A percentile compares a stretch with the other conserved stretches of the same genome.
Evolutionary conservation across 1,284 basidiomycete species (phyloP).

Genomic region (Cutaneotrichosporon curvatum): DNA sequence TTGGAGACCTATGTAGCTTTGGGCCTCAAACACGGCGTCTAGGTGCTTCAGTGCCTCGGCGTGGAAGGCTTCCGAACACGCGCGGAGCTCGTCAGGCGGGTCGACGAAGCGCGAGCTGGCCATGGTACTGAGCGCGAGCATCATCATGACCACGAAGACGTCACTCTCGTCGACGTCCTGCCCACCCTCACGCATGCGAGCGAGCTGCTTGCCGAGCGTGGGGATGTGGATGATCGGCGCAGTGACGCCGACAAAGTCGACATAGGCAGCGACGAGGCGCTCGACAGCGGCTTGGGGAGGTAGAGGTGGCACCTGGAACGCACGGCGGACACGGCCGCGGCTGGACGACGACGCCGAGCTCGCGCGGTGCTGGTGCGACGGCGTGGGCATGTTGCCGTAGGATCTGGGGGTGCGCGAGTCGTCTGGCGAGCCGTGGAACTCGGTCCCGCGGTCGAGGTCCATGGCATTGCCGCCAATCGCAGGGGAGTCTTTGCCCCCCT

Average conservation of each 20-base stretch:
- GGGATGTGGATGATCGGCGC: slow-evolving; percentile 48
- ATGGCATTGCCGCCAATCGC: slow-evolving; percentile 20
- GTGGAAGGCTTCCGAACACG: slow-evolving; percentile 48
- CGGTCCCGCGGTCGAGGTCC: slow-evolving; percentile 2
- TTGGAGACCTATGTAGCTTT: slow-evolving; percentile 46
- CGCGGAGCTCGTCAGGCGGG: slow-evolving; percentile 45
- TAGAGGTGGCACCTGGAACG: slow-evolving; percentile 41
- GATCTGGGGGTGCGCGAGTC: slow-evolving; percentile 19
- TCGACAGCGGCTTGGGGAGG: slow-evolving; percentile 47
- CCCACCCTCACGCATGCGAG: slow-evolving; percentile 33
- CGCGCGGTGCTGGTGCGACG: slow-evolving; percentile 5
- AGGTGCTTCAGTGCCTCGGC: slow-evolving; percentile 47
- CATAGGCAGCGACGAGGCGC: slow-evolving; percentile 46
- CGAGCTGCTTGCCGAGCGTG: slow-evolving; percentile 42
- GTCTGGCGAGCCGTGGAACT: slow-evolving; percentile 14
- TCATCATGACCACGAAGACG: slow-evolving; percentile 48
- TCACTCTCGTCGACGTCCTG: slow-evolving; percentile 43
- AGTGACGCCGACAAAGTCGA: slow-evolving; percentile 47
- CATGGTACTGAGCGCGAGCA: slow-evolving; percentile 47
- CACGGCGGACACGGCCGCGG: slow-evolving; percentile 19
- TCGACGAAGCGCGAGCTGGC: slow-evolving; percentile 46
- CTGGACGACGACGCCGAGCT: slow-evolving; percentile 9
- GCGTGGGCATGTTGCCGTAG: slow-evolving; percentile 7
- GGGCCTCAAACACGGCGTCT: slow-evolving; percentile 45
- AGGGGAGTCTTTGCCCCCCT: slow-evolving; percentile 2